Percentiles rank a stretch among this genome's conserved stretches.
Conservation (phyloP, 2,329 filamentous ascomycete genomes). For the Colletotrichum cordylinicola region DNA sequence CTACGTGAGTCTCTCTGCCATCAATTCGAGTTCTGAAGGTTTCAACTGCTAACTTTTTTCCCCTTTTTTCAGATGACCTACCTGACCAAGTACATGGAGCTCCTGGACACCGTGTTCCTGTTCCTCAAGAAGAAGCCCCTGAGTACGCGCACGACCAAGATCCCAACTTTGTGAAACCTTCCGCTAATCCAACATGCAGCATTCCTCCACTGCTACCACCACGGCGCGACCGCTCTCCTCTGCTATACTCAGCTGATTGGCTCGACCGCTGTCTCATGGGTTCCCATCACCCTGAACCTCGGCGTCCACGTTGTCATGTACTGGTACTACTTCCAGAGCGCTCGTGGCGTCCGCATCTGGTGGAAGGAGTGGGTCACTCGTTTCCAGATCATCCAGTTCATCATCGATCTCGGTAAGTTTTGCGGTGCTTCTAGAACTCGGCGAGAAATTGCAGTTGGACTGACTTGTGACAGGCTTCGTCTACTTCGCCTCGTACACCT, state of each 20-base stretch:
- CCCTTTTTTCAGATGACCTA: slow-evolving; percentile 79
- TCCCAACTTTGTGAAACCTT: background rate
- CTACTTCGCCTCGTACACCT: slow-evolving; percentile 99
- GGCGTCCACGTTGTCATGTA: slow-evolving; percentile 98
- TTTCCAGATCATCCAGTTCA: slow-evolving; percentile 95
- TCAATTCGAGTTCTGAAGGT: background rate
- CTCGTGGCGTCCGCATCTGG: slow-evolving; percentile 94
- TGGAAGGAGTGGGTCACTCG: slow-evolving; percentile 99
- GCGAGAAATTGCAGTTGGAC: background rate
- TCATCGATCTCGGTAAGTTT: slow-evolving; percentile 88
- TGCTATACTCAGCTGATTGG: slow-evolving; percentile 98
- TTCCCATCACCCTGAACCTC: slow-evolving; percentile 90
- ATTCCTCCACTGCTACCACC: slow-evolving; percentile 99
- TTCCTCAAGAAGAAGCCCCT: slow-evolving; percentile 99
- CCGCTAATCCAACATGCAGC: slow-evolving; percentile 53
- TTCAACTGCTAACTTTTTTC: slow-evolving; percentile 5
- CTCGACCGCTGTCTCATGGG: slow-evolving; percentile 92
- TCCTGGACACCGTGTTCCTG: slow-evolving; percentile 94
- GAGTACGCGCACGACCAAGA: slow-evolving; percentile 56
- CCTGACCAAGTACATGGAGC: slow-evolving; percentile 95
- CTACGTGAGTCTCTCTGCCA: slow-evolving; percentile 72
- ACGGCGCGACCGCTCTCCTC: slow-evolving; percentile 93
- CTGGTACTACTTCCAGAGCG: slow-evolving; percentile 99
- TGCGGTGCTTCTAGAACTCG: background rate
- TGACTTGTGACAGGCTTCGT: slow-evolving; percentile 74